phyloP scores from a whole-genome alignment of 208 protist species.

The Leishmania tropica region DNA sequence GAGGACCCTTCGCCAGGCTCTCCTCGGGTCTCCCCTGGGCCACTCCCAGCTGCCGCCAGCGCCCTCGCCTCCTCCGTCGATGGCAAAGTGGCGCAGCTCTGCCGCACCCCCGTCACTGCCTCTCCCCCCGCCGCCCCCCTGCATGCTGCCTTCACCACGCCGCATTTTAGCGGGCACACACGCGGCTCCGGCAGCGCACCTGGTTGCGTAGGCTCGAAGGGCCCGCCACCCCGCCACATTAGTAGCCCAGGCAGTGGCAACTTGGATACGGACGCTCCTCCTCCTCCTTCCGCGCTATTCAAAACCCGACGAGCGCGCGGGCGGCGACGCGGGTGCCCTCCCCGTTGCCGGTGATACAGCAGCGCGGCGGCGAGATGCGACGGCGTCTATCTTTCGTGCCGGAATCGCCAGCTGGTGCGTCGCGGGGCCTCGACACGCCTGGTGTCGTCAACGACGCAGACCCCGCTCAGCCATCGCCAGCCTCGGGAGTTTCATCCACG shows the following conservation, averaged over 20 bases:
- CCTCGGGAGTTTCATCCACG: neutral
- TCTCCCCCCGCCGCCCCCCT: conserved; percentile 10
- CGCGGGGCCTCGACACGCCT: neutral
- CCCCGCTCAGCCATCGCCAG: neutral
- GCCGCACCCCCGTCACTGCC: conserved; percentile 28
- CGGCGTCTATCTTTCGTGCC: conserved; percentile 11
- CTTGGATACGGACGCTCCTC: neutral
- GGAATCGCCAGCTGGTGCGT: neutral
- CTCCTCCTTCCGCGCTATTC: neutral
- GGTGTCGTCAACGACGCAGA: neutral
- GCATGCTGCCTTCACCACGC: conserved; percentile 13
- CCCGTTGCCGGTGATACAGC: neutral
- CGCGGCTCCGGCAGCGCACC: neutral
- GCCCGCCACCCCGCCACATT: neutral
- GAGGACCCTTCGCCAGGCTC: neutral
- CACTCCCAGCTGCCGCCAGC: neutral
- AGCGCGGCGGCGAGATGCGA: neutral
- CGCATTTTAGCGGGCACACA: conserved; percentile 15
- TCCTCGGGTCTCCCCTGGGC: neutral
- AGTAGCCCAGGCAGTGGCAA: conserved; percentile 3
- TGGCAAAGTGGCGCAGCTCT: conserved; percentile 22
- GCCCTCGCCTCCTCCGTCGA: conserved; percentile 3
- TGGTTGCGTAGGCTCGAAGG: neutral
- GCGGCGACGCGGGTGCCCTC: neutral
- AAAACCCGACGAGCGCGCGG: neutral